A percentile compares a stretch with the other conserved stretches of the same genome.
Evolutionary conservation across 306 rosid genomes (phyloP).

Genomic region (Alnus glutinosa): DNA sequence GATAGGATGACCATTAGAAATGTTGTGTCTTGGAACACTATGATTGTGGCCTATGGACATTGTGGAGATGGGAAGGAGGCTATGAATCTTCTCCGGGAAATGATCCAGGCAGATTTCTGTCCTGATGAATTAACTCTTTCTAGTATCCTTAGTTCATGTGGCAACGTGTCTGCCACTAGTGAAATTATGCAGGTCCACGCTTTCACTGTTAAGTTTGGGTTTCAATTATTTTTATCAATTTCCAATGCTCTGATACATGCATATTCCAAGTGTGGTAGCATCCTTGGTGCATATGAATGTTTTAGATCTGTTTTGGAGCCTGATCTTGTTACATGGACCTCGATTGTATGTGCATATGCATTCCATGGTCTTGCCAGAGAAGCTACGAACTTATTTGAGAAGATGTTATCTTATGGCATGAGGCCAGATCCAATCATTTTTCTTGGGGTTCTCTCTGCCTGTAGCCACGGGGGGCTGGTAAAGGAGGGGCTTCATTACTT

Average conservation of each 20-base stretch:
- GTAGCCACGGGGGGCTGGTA: constrained; percentile 66
- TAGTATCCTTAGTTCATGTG: constrained; percentile 67
- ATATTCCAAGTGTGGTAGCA: constrained; percentile 73
- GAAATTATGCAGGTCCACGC: constrained; percentile 64
- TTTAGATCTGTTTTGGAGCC: constrained; percentile 48
- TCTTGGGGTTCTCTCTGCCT: constrained; percentile 73
- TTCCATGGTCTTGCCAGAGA: constrained; percentile 67
- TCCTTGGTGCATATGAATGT: constrained; percentile 50
- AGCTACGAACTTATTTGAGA: constrained; percentile 58
- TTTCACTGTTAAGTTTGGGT: constrained; percentile 48
- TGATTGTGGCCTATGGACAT: constrained; percentile 65
- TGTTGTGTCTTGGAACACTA: constrained; percentile 70
- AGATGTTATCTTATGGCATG: constrained; percentile 53
- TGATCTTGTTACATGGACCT: constrained; percentile 75
- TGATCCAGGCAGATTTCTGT: constrained; percentile 44
- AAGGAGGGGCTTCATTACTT: constrained; percentile 61
- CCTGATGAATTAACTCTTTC: constrained; percentile 72
- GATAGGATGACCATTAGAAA: constrained; percentile 44
- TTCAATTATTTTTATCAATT: constrained; percentile 52
- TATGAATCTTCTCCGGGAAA: constrained; percentile 51
- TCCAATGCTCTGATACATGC: constrained; percentile 60
- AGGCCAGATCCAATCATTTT: constrained; percentile 61
- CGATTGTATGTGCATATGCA: constrained; percentile 64
- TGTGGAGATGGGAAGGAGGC: constrained; percentile 55
- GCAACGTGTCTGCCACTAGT: constrained; percentile 40